Evolutionary conservation across 345 rosid genomes (phyloP).

Genomic region (Brassica cretica): DNA sequence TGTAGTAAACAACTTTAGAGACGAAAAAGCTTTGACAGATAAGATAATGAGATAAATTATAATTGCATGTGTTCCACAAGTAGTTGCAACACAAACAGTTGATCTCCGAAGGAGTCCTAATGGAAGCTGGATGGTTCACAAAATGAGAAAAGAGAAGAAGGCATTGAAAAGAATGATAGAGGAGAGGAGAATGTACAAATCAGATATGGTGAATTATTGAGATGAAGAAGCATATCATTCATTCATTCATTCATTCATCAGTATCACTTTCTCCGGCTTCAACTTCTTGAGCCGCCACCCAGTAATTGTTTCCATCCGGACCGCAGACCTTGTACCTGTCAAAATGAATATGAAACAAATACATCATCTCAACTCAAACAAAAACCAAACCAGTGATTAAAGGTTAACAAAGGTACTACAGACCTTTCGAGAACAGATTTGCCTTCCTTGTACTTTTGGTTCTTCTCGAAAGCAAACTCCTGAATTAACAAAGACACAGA

Average conservation of each 20-base stretch:
- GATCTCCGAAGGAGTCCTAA: constrained; percentile 14
- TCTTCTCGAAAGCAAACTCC: constrained; percentile 67
- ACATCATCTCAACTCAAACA: constrained; percentile 47
- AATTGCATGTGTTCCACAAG: constrained; percentile 21
- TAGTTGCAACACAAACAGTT: constrained; percentile 27
- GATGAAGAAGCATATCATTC: constrained; percentile 68
- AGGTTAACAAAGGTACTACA: not conserved
- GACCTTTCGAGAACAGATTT: constrained; percentile 76
- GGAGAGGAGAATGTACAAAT: constrained; percentile 33
- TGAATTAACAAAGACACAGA: constrained; percentile 19
- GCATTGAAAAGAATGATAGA: constrained; percentile 13
- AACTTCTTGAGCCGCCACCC: constrained; percentile 62
- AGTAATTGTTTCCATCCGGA: constrained; percentile 56
- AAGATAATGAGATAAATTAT: constrained; percentile 17
- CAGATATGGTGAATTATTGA: constrained; percentile 11
- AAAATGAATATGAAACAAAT: constrained; percentile 18
- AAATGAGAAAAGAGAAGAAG: not conserved
- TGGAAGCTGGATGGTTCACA: constrained; percentile 18
- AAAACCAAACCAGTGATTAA: not conserved
- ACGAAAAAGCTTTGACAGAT: not conserved
- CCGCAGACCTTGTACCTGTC: constrained; percentile 67
- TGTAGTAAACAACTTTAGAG: constrained; percentile 5
- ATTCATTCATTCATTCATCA: constrained; percentile 54
- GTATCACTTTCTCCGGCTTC: constrained; percentile 83
- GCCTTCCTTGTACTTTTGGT: constrained; percentile 82